Percentiles rank a stretch among this genome's conserved stretches.
phyloP scores from a whole-genome alignment of 129 eudicot genomes.

The Arctium lappa region DNA sequence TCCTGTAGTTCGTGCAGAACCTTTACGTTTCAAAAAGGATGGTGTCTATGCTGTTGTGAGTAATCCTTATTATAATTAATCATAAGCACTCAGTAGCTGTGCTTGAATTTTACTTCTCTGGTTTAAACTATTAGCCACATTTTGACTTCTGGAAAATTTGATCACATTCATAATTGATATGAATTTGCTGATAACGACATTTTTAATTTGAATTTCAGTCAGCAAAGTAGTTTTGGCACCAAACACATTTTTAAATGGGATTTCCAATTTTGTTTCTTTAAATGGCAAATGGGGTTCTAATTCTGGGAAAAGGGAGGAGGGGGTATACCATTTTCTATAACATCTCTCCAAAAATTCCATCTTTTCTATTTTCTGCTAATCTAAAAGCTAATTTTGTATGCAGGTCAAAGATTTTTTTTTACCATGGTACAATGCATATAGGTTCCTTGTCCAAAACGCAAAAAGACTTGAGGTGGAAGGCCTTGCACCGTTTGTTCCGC shows the following conservation, averaged over 20 bases:
- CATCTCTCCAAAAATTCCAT: neutral
- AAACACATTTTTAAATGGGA: neutral
- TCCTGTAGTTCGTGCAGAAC: constrained; percentile 96
- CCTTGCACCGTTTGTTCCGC: too few relatives aligned
- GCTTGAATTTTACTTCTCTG: neutral
- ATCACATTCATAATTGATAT: neutral
- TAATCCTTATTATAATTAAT: constrained; percentile 5
- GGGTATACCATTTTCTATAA: neutral
- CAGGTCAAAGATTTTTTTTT: constrained; percentile 85
- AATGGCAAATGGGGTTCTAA: neutral
- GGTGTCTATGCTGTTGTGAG: constrained; percentile 85
- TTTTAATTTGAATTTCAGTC: neutral
- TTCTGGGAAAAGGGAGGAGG: neutral
- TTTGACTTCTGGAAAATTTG: neutral
- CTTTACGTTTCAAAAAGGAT: constrained; percentile 80
- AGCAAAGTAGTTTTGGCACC: neutral
- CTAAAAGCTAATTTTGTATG: neutral
- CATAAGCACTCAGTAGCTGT: neutral
- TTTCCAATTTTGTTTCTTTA: neutral
- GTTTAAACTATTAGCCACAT: neutral
- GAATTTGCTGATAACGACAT: too few relatives aligned
- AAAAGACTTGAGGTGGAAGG: too few relatives aligned
- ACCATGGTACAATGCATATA: constrained; percentile 96
- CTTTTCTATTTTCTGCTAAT: neutral
- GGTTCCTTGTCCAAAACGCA: constrained; percentile 87